These are phyloP conservation scores for Malassezia brasiliensis DNA, from an alignment of 1,284 basidiomycete genomes.

Conservation along the genomic window DNA sequence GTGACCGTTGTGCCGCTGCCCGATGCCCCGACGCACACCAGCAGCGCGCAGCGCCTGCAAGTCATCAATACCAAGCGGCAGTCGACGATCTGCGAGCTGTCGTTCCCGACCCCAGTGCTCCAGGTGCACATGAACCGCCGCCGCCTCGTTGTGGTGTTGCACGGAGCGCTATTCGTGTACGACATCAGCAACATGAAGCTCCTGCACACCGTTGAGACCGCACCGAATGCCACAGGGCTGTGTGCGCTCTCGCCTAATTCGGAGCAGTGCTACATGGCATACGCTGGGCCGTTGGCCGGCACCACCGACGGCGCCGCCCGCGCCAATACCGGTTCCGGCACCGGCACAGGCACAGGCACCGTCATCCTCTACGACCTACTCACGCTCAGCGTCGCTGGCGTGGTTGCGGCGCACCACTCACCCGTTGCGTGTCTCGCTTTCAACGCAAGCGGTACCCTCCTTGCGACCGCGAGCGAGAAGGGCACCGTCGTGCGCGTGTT, in stretches of 20 bases:
- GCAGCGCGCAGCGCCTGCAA: slow-evolving; percentile 62
- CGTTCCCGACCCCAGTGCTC: slow-evolving; percentile 90
- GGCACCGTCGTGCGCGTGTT: slow-evolving; percentile 96
- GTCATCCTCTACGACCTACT: slow-evolving; percentile 68
- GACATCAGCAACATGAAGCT: slow-evolving; percentile 98
- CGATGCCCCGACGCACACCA: slow-evolving; percentile 62
- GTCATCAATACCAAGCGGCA: slow-evolving; percentile 93
- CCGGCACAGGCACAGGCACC: slow-evolving; percentile 50
- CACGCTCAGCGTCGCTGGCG: slow-evolving; percentile 79
- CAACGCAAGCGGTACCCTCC: slow-evolving; percentile 75
- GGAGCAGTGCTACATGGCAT: slow-evolving; percentile 89
- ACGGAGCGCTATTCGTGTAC: slow-evolving; percentile 94
- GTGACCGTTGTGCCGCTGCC: slow-evolving; percentile 91
- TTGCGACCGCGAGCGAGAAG: slow-evolving; percentile 89
- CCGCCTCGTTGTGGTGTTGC: slow-evolving; percentile 86
- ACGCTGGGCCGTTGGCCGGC: slow-evolving; percentile 68
- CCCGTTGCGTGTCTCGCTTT: slow-evolving; percentile 79
- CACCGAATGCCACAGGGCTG: slow-evolving; percentile 87
- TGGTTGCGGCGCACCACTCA: slow-evolving; percentile 92
- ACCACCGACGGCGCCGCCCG: slow-evolving; percentile 58
- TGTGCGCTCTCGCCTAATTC: slow-evolving; percentile 88
- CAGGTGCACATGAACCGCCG: slow-evolving; percentile 94
- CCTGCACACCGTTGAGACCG: slow-evolving; percentile 92
- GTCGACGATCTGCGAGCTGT: slow-evolving; percentile 95
- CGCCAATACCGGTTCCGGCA: slow-evolving; percentile 37